Evolutionary conservation across 441 rosid genomes (phyloP).

Genomic region (Erodium trifolium): DNA sequence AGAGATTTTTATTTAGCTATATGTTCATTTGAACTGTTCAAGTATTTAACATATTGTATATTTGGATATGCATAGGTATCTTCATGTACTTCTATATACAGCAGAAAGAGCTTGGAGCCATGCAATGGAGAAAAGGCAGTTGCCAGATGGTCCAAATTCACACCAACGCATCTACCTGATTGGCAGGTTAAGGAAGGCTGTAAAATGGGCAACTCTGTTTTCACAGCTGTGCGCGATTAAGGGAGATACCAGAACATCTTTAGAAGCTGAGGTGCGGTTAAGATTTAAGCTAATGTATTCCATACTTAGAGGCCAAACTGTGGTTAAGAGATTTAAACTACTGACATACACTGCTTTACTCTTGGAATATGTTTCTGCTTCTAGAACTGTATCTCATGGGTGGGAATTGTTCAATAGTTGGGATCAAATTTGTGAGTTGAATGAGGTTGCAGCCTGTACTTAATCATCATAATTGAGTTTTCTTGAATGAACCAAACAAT

Average conservation of each 20-base stretch:
- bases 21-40: neutral
- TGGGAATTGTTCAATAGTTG: too few relatives aligned
- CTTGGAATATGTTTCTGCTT: too few relatives aligned
- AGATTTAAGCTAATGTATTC: neutral
- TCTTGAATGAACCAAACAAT: too few relatives aligned
- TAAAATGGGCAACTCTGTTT: constrained; percentile 81
- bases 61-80: constrained; percentile 48
- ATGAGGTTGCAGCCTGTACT: too few relatives aligned
- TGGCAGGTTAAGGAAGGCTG: constrained; percentile 93
- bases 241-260: constrained; percentile 82
- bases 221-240: constrained; percentile 66
- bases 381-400: too few relatives aligned
- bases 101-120: constrained; percentile 99
- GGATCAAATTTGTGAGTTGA: too few relatives aligned
- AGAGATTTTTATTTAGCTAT: neutral
- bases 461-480: too few relatives aligned
- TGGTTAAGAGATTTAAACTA: neutral
- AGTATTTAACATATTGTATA: constrained; percentile 15
- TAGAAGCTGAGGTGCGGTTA: constrained; percentile 78
- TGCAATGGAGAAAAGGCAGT: constrained; percentile 98
- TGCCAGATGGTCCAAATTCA: constrained; percentile 90
- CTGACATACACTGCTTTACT: neutral
- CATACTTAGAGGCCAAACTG: too few relatives aligned
- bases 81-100: constrained; percentile 82
- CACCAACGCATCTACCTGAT: constrained; percentile 77